Percentiles rank a stretch among this genome's conserved stretches.
These are phyloP conservation scores for Warburgia ugandensis DNA, from an alignment of 164 flowering plant species.

Conservation along the genomic window DNA sequence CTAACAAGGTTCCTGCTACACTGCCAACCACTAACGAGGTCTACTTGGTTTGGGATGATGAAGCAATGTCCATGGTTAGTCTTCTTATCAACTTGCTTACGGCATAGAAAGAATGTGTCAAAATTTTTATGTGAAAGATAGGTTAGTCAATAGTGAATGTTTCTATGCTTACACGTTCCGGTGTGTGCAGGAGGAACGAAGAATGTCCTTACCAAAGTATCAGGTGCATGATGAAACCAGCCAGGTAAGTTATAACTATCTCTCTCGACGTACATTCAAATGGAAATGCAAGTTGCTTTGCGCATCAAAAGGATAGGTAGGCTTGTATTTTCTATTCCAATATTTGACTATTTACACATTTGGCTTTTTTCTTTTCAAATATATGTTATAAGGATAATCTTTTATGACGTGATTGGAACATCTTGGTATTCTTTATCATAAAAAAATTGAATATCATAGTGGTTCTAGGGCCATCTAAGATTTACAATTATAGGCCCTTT, in stretches of 20 bases:
- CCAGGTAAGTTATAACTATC: constrained; percentile 90
- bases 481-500: constrained; percentile 10
- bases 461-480: constrained; percentile 10
- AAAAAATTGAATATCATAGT: too few relatives aligned
- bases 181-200: constrained; percentile 83
- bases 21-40: constrained; percentile 79
- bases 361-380: constrained; percentile 5
- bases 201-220: constrained; percentile 84
- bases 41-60: constrained; percentile 98
- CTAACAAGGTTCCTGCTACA: constrained; percentile 71
- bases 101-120: too few relatives aligned
- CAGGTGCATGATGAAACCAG: constrained; percentile 99
- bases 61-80: constrained; percentile 98
- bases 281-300: constrained; percentile 30
- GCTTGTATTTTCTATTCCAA: constrained; percentile 29
- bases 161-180: too few relatives aligned
- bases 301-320: constrained; percentile 40
- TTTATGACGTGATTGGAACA: constrained; percentile 1
- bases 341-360: constrained; percentile 33
- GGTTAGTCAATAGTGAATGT: too few relatives aligned
- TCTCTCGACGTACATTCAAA: constrained; percentile 17
- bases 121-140: too few relatives aligned
- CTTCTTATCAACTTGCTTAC: too few relatives aligned
- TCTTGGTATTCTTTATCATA: too few relatives aligned
- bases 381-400: too few relatives aligned